Evolutionary conservation across 2,329 filamentous ascomycete species (phyloP).

Genomic region (Dothideomycetes sp.): DNA sequence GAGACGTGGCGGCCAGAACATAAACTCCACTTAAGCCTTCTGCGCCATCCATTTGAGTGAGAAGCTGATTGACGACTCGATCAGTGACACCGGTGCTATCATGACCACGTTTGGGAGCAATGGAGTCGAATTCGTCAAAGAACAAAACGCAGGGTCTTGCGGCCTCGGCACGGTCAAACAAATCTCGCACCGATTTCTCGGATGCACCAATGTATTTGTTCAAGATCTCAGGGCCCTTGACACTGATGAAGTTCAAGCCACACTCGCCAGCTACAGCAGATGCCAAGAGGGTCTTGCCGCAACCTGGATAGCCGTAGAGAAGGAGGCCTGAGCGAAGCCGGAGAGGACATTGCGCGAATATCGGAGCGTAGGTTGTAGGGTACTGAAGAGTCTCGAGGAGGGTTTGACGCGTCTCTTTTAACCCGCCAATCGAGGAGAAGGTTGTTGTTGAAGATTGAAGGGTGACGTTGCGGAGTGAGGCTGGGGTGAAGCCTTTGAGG

Average conservation of each 20-base stretch:
- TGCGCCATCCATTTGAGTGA: conserved; percentile 98
- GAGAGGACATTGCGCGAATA: conserved; percentile 90
- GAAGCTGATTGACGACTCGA: conserved; percentile 91
- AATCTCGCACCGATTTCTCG: conserved; percentile 88
- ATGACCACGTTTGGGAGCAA: conserved; percentile 92
- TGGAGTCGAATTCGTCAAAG: conserved; percentile 98
- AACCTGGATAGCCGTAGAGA: conserved; percentile 89
- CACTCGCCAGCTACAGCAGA: conserved; percentile 97
- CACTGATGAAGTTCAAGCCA: conserved; percentile 94
- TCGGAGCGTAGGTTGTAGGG: conserved; percentile 93
- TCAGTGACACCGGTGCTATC: conserved; percentile 98
- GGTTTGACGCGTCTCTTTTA: conserved; percentile 77
- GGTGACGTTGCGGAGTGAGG: conserved; percentile 87
- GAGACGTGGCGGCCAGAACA: conserved; percentile 83
- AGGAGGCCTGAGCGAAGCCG: conserved; percentile 88
- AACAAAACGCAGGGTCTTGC: conserved; percentile 91
- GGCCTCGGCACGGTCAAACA: conserved; percentile 86
- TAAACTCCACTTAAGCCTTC: conserved; percentile 93
- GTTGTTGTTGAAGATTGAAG: conserved; percentile 87
- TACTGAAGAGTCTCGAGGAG: conserved; percentile 92
- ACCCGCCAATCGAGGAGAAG: conserved; percentile 83
- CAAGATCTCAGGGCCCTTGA: conserved; percentile 94
- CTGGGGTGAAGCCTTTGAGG: conserved; percentile 84
- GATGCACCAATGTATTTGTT: conserved; percentile 99
- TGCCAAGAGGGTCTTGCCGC: conserved; percentile 90